phyloP scores from a whole-genome alignment of 345 rosid genomes.

The Sisymbrium altissimum region DNA sequence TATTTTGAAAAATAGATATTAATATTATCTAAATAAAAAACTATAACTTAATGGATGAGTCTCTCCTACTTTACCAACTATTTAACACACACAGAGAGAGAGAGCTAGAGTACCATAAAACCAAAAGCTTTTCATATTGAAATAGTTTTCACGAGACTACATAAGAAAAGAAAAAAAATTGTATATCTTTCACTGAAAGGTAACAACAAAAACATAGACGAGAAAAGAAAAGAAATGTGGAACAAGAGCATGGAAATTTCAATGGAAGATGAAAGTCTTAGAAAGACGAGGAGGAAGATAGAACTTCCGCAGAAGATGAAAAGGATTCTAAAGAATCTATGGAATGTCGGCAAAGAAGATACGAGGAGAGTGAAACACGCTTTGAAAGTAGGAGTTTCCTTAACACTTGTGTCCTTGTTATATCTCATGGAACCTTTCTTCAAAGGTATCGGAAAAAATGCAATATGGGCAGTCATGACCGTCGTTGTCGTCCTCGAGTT shows the following conservation, averaged over 20 bases:
- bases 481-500: slow-evolving; percentile 86
- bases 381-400: slow-evolving; percentile 72
- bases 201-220: neutral
- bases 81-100: neutral
- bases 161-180: no score
- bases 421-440: slow-evolving; percentile 65
- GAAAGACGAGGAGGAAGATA: slow-evolving; percentile 17
- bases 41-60: neutral
- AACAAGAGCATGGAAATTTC: slow-evolving; percentile 30
- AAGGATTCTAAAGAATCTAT: slow-evolving; percentile 37
- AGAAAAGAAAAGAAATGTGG: slow-evolving; percentile 26
- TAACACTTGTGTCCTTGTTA: slow-evolving; percentile 67
- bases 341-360: slow-evolving; percentile 65
- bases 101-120: neutral
- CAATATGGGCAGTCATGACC: slow-evolving; percentile 89
- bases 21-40: neutral
- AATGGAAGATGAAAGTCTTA: slow-evolving; percentile 6
- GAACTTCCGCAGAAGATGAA: slow-evolving; percentile 34
- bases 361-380: slow-evolving; percentile 71
- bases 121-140: neutral
- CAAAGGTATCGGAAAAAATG: slow-evolving; percentile 52
- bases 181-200: no score
- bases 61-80: slow-evolving; percentile 19
- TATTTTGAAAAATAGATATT: neutral
- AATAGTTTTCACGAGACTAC: no score